Base-by-base conservation (phyloP, 1,284 basidiomycete species). In the Somion occarium region DNA sequence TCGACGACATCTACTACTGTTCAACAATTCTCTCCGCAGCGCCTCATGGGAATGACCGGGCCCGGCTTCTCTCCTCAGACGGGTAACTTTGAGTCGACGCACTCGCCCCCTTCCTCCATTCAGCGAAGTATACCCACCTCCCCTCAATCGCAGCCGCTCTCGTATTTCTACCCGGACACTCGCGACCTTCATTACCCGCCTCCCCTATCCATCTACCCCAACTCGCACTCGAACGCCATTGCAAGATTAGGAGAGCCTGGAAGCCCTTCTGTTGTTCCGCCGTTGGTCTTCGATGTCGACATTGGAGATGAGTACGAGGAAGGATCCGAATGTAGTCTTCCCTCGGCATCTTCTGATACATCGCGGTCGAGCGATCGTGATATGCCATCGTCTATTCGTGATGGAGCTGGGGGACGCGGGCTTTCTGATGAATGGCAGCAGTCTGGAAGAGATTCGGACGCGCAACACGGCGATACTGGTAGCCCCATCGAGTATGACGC, bases 251-350 rank as follows among this genome's bases (percentile, higher is more conserved):
- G 54, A 13, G 64, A 65, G 52, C 64, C 65, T n/a, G 60, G 62
- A 37, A 67, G 62, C 55, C 65, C 65, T 12, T 61, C 62, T 9
- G 56, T 61, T 18, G 65, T 67, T 26, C 65, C 65, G 1, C 59
- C 60, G 22, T 61, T 67, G 39, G 60, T 67, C 30, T 67, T 63
- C 50, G 65, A 67, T 54, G 62, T 51, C n/a, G 61, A 63, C 24
- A 48, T 44, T 3, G 57, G 55, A 12, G 60, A 60, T 39, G 64
- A 65, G 38, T 63, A 61, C 53, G 65, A 67, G 55, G 63, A 65
- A 50, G 65, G 64, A 53, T 63, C 61, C 45, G 64, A 67, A 53
- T 60, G 61, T 53, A 62, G 61, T 52, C 61, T 63, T 11, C 63
- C 64, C 1, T 62, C 61, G 11, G 64, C 65, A 25, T 56, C 59